A percentile compares a stretch with the other conserved stretches of the same genome.
phyloP scores from a whole-genome alignment of 441 rosid genomes.

The Erodium trifolium region DNA sequence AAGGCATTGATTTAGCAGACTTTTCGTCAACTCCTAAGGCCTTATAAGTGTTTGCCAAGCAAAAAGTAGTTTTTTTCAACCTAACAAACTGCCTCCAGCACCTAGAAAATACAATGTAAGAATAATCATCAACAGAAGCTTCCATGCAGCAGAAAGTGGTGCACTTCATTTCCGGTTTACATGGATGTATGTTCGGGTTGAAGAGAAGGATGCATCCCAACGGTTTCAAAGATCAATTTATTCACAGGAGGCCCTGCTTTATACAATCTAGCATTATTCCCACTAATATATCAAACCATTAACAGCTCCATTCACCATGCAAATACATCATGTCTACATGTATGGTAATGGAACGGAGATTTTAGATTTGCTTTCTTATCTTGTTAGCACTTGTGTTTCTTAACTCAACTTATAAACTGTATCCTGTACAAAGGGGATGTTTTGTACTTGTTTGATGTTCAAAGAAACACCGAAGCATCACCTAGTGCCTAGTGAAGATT shows the following conservation, averaged over 20 bases:
- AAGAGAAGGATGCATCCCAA: slow-evolving; percentile 4
- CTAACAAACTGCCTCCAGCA: slow-evolving; percentile 76
- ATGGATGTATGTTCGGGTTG: neutral
- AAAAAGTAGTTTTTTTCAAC: slow-evolving; percentile 64
- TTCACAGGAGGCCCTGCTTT: neutral
- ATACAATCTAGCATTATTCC: neutral
- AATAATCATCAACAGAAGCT: neutral
- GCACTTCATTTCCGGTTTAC: neutral
- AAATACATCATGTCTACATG: neutral
- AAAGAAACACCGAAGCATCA: neutral
- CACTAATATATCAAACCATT: neutral
- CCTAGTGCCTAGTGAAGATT: neutral
- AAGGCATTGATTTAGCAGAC: slow-evolving; percentile 48
- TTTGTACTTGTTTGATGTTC: neutral
- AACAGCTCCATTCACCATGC: neutral
- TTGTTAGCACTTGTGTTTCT: neutral
- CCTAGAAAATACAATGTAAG: slow-evolving; percentile 32
- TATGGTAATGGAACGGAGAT: neutral
- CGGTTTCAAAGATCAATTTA: neutral
- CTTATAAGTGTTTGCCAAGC: slow-evolving; percentile 59
- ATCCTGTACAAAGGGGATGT: neutral
- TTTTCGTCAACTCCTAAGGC: slow-evolving; percentile 50
- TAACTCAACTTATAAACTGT: neutral
- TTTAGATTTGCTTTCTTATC: neutral
- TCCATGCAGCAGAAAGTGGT: neutral